Base-by-base conservation (phyloP, 2,329 filamentous ascomycete genomes). In the Exophiala viscosa region DNA sequence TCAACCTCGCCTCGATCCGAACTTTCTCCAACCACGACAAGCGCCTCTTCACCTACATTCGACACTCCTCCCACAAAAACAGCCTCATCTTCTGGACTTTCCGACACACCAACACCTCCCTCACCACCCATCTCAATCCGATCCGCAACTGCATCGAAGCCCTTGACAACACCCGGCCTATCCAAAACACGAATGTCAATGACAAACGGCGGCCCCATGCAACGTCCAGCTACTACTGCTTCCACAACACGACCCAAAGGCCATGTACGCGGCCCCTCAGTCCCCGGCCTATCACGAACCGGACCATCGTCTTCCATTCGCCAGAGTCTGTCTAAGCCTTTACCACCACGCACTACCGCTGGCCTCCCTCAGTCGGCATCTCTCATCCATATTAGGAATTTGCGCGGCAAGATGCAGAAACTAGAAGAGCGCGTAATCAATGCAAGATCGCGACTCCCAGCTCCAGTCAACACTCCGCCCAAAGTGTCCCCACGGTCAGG, bases 381-480 rank as follows among this genome's bases (percentile, higher is more conserved):
- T 1, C 82, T 99, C 45, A 87, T 88, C 60, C 93, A 99, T 68
- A 95, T 99, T 65, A 89, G 92, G 59, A 87, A 86, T 28, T 84
- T 99, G 60, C 96, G 95, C 53, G 91, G 90, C 23, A 93, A 97
- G 73, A 96, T 97, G 90, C 90, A 96, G 71, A 88, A 90, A 61
- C 84, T 99, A 56, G 93, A 97, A 69, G 89, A 93, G 58, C 83
- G 93, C 40, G 92, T 99, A 8, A 90, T 97, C 56, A 90, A 86
- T 18, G 93, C 87, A 14, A 85, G 90, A 62, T 96, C 92, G 35
- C 96, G 93, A 71, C 81, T 99, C 15, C 93, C 93, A 2, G 89
- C 87, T 1, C 89, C 91, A 2, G 79, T 83, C 6, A 79, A 77
- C 49, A 93, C 87, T 0, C 90, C 91, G 3, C 90, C 91, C 14